Base-by-base conservation (phyloP, 345 rosid species). In the thale cress (Arabidopsis thaliana) region DNA sequence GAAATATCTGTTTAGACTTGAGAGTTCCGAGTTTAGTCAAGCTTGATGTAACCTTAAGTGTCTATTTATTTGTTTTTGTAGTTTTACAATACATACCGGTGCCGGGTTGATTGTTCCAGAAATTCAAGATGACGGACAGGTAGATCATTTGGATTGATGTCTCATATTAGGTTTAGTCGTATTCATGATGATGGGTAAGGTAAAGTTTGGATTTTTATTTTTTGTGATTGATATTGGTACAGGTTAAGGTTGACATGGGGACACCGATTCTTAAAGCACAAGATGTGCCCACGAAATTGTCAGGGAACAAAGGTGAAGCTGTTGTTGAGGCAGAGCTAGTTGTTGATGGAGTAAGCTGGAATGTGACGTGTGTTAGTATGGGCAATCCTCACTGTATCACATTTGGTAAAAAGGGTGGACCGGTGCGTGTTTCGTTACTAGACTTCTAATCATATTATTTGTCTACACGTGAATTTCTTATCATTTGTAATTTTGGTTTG, bases 191-290 rank as follows among this genome's bases (percentile, higher is more conserved):
- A 42, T 4, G 56, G 34, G 2, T 52, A 13, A n/a, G 56, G 22
- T 23, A 41, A 59, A 67, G 62, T 6, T 40, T 59, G 33, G 50
- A 12, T n/a, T 57, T 44, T 63, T 44, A 55, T 53, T 16, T 16
- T 16, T 16, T 38, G 22, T 70, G 55, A 56, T 63, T 79, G 63
- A 46, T 73, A n/a, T 75, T 30, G 51, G 56, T 62, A 73, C 84
- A 93, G 90, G 99, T 91, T 77, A 88, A 78, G 78, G 99, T 96
- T 77, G 98, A 96, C 64, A 96, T 93, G 99, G 98, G 98, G 1
- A 86, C 83, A 73, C 98, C 98, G 1, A 79, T 89, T 56, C 97
- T 96, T 60, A 89, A 78, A 82, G 90, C 96, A 33, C 63, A 86
- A 25, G 96, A 88, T 73, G 93, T 93, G 48, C 98, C 99, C 8